phyloP scores from a whole-genome alignment of 2,329 filamentous ascomycete genomes.

The Microcyclosporella mali region DNA sequence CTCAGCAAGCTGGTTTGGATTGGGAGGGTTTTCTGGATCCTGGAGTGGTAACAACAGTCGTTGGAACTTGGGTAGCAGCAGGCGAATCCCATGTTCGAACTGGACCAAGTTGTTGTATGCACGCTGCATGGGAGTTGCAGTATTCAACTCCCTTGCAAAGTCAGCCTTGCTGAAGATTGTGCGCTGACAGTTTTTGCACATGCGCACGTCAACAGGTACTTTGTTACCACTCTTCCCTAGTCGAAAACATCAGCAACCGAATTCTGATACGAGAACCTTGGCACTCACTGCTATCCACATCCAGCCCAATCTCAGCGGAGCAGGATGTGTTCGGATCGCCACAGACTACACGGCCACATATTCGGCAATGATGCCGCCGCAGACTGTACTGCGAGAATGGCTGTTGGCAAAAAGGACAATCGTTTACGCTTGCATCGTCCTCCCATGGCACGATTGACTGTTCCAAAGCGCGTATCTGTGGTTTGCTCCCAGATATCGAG shows the following conservation, averaged over 20 bases:
- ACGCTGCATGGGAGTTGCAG: conserved; percentile 67
- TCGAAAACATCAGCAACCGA: conserved; percentile 24
- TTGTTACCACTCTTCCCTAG: conserved; percentile 44
- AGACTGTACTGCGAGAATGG: conserved; percentile 93
- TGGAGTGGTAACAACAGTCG: conserved; percentile 68
- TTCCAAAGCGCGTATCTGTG: conserved; percentile 68
- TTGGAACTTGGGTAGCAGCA: conserved; percentile 79
- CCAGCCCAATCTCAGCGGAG: conserved; percentile 76
- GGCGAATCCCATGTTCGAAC: conserved; percentile 79
- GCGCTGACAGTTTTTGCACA: conserved; percentile 82
- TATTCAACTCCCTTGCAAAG: conserved; percentile 63
- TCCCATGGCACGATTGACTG: conserved; percentile 88
- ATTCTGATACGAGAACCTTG: conserved; percentile 6
- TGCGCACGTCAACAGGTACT: conserved; percentile 72
- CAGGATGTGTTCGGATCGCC: conserved; percentile 79
- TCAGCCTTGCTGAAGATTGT: conserved; percentile 69
- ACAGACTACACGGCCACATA: conserved; percentile 90
- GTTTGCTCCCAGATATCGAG: conserved; percentile 57
- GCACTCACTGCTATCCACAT: conserved; percentile 59
- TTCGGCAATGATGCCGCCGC: conserved; percentile 85
- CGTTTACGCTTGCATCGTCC: conserved; percentile 71
- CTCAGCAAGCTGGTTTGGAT: conserved; percentile 68
- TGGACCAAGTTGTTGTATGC: conserved; percentile 78
- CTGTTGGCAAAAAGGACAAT: conserved; percentile 92
- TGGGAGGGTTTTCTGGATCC: conserved; percentile 59